Conservation (phyloP, 352 stramenopile genomes). For the Pythium insidiosum region DNA sequence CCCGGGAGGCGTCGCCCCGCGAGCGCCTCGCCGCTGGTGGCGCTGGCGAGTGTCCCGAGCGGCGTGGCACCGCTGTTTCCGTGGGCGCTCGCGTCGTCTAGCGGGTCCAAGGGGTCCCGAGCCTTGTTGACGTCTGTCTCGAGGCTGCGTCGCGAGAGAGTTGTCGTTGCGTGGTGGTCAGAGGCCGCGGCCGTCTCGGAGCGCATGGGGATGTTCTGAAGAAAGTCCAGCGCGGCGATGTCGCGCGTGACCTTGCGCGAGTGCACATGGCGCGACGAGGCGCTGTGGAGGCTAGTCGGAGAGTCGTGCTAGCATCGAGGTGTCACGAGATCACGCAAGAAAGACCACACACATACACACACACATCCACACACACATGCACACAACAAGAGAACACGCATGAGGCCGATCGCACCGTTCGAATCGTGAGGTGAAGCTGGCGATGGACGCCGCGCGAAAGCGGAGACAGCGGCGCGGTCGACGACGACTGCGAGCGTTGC, state of each 20-base stretch:
- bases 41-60: no score
- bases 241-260: constrained; percentile 77
- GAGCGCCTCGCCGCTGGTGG: constrained; percentile 23
- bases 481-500: no score
- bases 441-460: no score
- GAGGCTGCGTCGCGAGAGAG: neutral
- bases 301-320: constrained; percentile 28
- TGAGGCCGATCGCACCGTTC: no score
- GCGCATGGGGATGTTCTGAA: constrained; percentile 84
- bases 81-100: neutral
- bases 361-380: no score
- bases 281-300: constrained; percentile 39
- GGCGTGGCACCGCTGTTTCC: neutral
- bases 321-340: no score
- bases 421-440: no score
- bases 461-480: no score
- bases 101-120: neutral
- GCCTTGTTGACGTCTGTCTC: neutral
- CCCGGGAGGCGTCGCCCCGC: constrained; percentile 62
- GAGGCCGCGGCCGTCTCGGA: constrained; percentile 26
- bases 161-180: neutral
- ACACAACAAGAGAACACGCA: no score
- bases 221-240: constrained; percentile 83
- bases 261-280: constrained; percentile 41
- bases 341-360: no score